These are phyloP conservation scores for Pelargonium myrrhifolium DNA, from an alignment of 441 rosid species.

Conservation along the genomic window DNA sequence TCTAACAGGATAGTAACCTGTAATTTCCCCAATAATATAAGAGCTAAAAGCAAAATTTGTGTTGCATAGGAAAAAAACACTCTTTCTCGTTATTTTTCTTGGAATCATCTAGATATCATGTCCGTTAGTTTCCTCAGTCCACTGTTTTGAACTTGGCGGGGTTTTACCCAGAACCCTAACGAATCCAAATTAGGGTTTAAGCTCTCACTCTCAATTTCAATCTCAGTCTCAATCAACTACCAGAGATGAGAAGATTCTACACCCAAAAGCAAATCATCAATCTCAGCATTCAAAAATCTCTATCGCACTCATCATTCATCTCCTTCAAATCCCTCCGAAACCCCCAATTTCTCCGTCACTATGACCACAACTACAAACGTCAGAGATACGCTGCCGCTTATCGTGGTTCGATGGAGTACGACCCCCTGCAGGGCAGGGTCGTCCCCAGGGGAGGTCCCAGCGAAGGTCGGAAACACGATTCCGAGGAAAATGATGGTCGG, in stretches of 20 bases:
- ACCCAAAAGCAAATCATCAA: constrained; percentile 16
- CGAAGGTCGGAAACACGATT: neutral
- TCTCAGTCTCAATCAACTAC: too few species aligned
- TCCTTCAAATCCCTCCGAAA: constrained; percentile 17
- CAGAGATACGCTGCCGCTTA: constrained; percentile 2
- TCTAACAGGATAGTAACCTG: too few species aligned
- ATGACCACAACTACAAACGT: neutral
- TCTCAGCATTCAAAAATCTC: constrained; percentile 1
- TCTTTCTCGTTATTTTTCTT: too few species aligned
- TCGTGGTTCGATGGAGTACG: constrained; percentile 25
- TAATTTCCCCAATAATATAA: too few species aligned
- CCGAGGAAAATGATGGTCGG: neutral
- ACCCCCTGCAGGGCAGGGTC: constrained; percentile 21
- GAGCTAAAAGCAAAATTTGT: too few species aligned
- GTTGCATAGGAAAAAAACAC: too few species aligned
- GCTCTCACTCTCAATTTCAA: too few species aligned
- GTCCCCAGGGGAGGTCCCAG: neutral
- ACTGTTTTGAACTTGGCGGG: neutral
- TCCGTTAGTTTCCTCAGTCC: too few species aligned
- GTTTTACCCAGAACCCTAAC: too few species aligned
- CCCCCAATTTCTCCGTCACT: constrained; percentile 5
- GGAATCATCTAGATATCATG: too few species aligned
- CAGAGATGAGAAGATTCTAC: constrained; percentile 20
- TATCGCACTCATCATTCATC: neutral
- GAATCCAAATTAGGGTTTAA: neutral